Evolutionary conservation across 441 rosid species (phyloP), one percentile per base, ranked within the genome.

Genomic region (Capsella rubella): DNA sequence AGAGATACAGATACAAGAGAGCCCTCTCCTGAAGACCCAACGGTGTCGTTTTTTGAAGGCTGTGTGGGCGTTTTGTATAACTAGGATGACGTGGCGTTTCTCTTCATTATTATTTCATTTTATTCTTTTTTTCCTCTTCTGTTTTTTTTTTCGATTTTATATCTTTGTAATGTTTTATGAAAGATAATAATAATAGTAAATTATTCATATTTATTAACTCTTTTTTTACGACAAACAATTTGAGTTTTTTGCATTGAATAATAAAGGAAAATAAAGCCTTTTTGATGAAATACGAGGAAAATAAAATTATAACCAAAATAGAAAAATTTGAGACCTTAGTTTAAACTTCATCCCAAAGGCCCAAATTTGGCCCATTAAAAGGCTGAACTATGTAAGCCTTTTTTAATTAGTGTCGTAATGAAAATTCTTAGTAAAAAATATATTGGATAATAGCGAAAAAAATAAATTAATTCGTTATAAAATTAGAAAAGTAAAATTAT

Each of bases 1-100:
- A 34, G 2, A 21, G 0, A 21, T 21, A 21, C 25, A 21, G 37
- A 60, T 57, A 57, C 43, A 64, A 69, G 40, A 77, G 54, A 72
- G 69, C 74, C 73, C 65, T 72, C 77, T 71, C 73, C 80, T 58
- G 6, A 37, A 59, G 59, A 63, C 76, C 76, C 69, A 18, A 58
- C 57, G 54, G 70, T 54, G 58, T n/a, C 18, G 46, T 64, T 47
- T 64, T 54, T 54, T 72, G 9, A 64, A 21, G 55, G 8, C 60
- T 67, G 70, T 27, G 3, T 61, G 78, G 81, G 70, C 32, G 21
- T 72, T 78, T 78, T 77, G 78, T 61, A 49, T 45, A 35, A 66
- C 13, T 46, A 61, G 81, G 81, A 78, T 54, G 74, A 73, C 31
- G 69, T 67, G 78, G 70, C 60, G 1, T 60, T 61, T 53, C 59